These are phyloP conservation scores for Podaxis sp. DNA, from an alignment of 768 basidiomycete genomes.

Conservation along the genomic window DNA sequence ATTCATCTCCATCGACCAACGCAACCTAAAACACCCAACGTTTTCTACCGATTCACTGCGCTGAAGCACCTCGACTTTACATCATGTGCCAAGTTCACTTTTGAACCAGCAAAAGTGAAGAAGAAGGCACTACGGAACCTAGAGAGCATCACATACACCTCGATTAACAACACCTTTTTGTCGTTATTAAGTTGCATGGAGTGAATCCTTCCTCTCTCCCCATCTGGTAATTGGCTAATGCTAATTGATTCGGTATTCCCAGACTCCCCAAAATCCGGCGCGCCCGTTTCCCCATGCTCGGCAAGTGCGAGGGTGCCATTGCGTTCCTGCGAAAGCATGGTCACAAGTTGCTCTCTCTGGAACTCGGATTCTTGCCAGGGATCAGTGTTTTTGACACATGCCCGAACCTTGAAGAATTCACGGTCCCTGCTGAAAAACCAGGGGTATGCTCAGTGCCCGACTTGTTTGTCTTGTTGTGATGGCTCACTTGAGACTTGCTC, in stretches of 20 bases:
- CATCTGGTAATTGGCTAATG: not conserved
- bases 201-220: not conserved
- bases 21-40: not conserved
- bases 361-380: constrained; percentile 4
- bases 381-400: constrained; percentile 4
- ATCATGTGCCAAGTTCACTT: not conserved
- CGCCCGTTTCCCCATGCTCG: not conserved
- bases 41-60: not conserved
- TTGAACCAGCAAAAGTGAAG: not conserved
- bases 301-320: constrained; percentile 1
- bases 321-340: constrained; percentile 2
- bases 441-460: not conserved
- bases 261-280: not conserved
- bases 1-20: constrained; percentile 2
- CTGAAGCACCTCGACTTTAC: not conserved
- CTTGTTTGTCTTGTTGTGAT: not conserved
- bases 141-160: not conserved
- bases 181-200: not conserved
- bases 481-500: not conserved
- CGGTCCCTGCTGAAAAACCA: not conserved
- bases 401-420: not conserved
- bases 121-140: constrained; percentile 3
- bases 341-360: not conserved
- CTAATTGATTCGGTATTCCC: not conserved
- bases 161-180: not conserved